Percentiles rank a stretch among this genome's conserved stretches.
phyloP scores from a whole-genome alignment of 441 rosid genomes.

The Brassica balearica region DNA sequence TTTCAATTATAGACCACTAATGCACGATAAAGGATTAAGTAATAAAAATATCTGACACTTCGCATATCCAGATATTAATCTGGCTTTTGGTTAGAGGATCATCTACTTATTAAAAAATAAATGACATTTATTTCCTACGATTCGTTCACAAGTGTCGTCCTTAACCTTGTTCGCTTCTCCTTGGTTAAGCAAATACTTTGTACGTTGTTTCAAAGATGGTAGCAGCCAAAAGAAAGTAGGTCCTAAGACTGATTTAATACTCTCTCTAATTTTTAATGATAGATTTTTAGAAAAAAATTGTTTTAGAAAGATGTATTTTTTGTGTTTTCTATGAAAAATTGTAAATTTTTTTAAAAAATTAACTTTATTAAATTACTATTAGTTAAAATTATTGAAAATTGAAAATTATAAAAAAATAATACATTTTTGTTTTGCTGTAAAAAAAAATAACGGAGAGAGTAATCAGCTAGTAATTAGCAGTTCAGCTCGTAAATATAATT shows the following conservation, averaged over 20 bases:
- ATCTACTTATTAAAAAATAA: neutral
- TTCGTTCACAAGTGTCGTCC: neutral
- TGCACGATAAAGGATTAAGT: neutral
- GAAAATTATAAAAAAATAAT: too few species aligned
- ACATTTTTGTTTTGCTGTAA: too few species aligned
- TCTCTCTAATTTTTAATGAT: too few species aligned
- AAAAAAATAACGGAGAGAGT: too few species aligned
- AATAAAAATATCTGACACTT: neutral
- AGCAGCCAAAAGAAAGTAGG: constrained; percentile 8
- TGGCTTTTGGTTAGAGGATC: neutral
- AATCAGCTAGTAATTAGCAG: constrained; percentile 7
- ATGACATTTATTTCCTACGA: neutral
- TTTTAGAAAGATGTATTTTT: too few species aligned
- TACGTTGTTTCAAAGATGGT: constrained; percentile 24
- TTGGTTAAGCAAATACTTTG: neutral
- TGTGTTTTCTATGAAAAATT: too few species aligned
- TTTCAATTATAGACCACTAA: neutral
- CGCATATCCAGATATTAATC: neutral
- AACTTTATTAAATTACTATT: too few species aligned
- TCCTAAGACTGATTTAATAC: constrained; percentile 3
- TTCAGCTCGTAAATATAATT: neutral
- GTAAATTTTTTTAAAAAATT: too few species aligned
- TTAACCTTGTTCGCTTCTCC: constrained; percentile 10
- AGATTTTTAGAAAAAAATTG: too few species aligned
- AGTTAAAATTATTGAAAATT: too few species aligned